A percentile compares a stretch with the other conserved stretches of the same genome.
Conservation (phyloP, 768 basidiomycete genomes). For the Tylopilus rubrobrunneus region DNA sequence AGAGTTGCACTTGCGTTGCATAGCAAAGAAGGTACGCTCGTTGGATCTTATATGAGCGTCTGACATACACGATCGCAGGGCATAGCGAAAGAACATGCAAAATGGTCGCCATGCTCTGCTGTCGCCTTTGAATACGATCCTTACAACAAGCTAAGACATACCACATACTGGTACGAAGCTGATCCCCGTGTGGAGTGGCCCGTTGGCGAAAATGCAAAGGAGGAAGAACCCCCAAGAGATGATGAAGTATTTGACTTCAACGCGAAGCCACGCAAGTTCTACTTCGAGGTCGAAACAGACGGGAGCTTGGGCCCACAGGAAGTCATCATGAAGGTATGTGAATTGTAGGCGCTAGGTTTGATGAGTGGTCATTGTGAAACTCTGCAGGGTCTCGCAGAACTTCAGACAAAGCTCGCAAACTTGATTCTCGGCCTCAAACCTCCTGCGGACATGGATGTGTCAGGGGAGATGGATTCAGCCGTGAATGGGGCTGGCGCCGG, state of each 20-base stretch:
- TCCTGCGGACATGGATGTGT: conserved; percentile 53
- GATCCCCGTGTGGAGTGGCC: conserved; percentile 89
- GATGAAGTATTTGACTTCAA: conserved; percentile 85
- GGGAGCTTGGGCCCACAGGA: conserved; percentile 87
- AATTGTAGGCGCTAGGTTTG: not conserved
- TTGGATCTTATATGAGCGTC: not conserved
- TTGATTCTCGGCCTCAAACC: conserved; percentile 72
- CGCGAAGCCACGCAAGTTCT: conserved; percentile 86
- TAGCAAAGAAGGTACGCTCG: conserved; percentile 82
- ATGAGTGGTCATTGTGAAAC: not conserved
- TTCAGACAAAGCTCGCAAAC: conserved; percentile 78
- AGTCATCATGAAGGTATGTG: conserved; percentile 74
- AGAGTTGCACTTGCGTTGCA: conserved; percentile 78
- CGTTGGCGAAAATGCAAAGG: conserved; percentile 75
- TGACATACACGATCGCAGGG: conserved; percentile 51
- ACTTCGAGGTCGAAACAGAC: conserved; percentile 92
- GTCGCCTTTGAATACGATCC: conserved; percentile 98
- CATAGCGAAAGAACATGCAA: conserved; percentile 96
- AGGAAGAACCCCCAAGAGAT: conserved; percentile 78
- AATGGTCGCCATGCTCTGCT: conserved; percentile 97
- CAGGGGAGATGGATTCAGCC: conserved; percentile 34
- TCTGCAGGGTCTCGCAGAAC: conserved; percentile 65
- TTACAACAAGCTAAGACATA: conserved; percentile 94
- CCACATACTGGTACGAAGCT: conserved; percentile 89
- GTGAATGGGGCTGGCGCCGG: conserved; percentile 24